phyloP scores from a whole-genome alignment of 768 basidiomycete genomes.

The Auricularia auricula-judae region DNA sequence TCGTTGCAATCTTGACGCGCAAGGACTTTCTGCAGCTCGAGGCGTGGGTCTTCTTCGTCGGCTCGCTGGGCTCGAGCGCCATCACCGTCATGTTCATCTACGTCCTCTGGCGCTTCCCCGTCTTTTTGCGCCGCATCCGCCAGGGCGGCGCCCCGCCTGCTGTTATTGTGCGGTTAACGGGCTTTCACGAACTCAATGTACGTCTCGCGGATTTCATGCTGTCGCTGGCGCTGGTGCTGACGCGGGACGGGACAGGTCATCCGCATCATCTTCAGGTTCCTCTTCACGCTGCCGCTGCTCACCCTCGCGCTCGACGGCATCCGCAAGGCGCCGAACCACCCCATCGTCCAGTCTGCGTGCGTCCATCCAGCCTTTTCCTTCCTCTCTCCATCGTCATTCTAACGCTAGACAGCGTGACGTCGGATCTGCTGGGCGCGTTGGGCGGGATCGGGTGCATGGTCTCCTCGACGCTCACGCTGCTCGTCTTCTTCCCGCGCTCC shows the following conservation, averaged over 20 bases:
- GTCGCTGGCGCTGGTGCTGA: neutral
- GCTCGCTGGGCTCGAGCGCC: conserved; percentile 49
- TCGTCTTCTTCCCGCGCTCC: conserved; percentile 65
- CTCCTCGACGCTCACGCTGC: conserved; percentile 69
- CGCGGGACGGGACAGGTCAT: conserved; percentile 32
- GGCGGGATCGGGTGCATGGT: conserved; percentile 67
- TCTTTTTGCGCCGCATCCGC: conserved; percentile 60
- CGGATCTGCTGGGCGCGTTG: conserved; percentile 62
- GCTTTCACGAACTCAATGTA: conserved; percentile 73
- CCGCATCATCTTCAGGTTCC: conserved; percentile 65
- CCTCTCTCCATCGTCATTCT: neutral
- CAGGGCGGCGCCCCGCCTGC: conserved; percentile 62
- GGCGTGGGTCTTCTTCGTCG: conserved; percentile 67
- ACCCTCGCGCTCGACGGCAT: conserved; percentile 58
- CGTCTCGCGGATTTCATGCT: conserved; percentile 15
- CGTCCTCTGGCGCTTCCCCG: conserved; percentile 59
- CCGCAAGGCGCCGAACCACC: conserved; percentile 25
- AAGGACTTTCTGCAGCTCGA: conserved; percentile 52
- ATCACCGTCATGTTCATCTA: conserved; percentile 65
- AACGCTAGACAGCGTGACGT: conserved; percentile 2
- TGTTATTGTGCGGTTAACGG: conserved; percentile 61
- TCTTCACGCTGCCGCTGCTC: conserved; percentile 60
- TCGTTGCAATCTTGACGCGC: conserved; percentile 52
- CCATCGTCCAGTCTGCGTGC: conserved; percentile 45
- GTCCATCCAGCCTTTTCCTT: conserved; percentile 17